A percentile compares a stretch with the other conserved stretches of the same genome.
These are phyloP conservation scores for Xylariomycetidae sp. DNA, from an alignment of 2,329 filamentous ascomycete genomes.

Conservation along the genomic window DNA sequence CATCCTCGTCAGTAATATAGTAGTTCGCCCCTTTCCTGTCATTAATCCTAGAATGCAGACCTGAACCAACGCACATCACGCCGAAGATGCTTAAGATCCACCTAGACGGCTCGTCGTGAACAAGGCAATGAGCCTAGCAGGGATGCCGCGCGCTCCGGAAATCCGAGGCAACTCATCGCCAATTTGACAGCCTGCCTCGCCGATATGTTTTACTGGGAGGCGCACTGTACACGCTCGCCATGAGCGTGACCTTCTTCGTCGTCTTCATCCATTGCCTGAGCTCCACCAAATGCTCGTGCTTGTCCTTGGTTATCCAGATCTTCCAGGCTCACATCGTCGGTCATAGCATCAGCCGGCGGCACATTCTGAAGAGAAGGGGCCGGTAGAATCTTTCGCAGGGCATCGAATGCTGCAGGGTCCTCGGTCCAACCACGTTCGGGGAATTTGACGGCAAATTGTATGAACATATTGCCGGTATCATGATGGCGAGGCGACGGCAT, in stretches of 20 bases:
- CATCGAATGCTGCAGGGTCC: slow-evolving; percentile 65
- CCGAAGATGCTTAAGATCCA: slow-evolving; percentile 22
- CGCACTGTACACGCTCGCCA: slow-evolving; percentile 79
- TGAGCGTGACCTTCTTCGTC: slow-evolving; percentile 72
- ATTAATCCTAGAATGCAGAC: slow-evolving; percentile 19
- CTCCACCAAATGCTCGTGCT: slow-evolving; percentile 63
- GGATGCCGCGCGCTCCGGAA: no score
- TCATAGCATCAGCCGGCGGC: slow-evolving; percentile 82
- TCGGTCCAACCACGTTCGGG: slow-evolving; percentile 71
- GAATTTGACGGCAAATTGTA: slow-evolving; percentile 97
- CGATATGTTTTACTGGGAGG: slow-evolving; percentile 80
- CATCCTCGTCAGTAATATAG: slow-evolving; percentile 8
- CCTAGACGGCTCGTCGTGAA: slow-evolving; percentile 9
- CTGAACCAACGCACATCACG: slow-evolving; percentile 19
- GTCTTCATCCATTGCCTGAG: slow-evolving; percentile 64
- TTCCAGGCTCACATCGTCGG: slow-evolving; percentile 82
- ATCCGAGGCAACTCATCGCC: no score
- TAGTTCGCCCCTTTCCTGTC: slow-evolving; percentile 5
- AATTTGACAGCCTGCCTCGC: no score
- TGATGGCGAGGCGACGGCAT: slow-evolving; percentile 97
- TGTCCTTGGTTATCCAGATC: slow-evolving; percentile 71
- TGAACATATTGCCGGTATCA: slow-evolving; percentile 92
- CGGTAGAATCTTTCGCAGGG: slow-evolving; percentile 82
- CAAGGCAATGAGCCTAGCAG: background rate
- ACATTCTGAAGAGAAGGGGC: slow-evolving; percentile 56